Conservation (phyloP, 805 yeast species). For the Tetrapisispora nanseiensis region DNA sequence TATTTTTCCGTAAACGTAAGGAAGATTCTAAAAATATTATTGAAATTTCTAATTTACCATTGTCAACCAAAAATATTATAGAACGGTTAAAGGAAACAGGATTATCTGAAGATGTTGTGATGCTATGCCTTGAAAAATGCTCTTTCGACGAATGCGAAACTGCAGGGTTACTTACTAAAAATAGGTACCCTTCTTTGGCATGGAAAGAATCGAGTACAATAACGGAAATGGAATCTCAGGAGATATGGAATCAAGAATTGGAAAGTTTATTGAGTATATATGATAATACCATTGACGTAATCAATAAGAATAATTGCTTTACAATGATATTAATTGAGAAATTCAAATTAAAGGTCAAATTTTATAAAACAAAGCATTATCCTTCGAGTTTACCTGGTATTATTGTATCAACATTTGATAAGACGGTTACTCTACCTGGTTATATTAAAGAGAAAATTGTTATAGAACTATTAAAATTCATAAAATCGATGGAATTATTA, state of each 20-base stretch:
- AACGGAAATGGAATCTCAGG: slow-evolving; percentile 28
- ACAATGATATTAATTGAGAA: slow-evolving; percentile 30
- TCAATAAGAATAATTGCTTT: slow-evolving; percentile 22
- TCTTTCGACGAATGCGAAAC: slow-evolving; percentile 41
- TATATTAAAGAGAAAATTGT: slow-evolving; percentile 56
- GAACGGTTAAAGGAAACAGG: slow-evolving; percentile 59
- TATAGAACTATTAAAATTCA: slow-evolving; percentile 36
- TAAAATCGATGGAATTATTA: slow-evolving; percentile 35
- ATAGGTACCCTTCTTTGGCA: slow-evolving; percentile 17
- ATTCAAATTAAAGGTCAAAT: slow-evolving; percentile 25
- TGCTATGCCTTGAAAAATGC: slow-evolving; percentile 36
- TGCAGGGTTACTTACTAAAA: slow-evolving; percentile 40
- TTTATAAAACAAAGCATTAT: slow-evolving; percentile 43
- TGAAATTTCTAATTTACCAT: slow-evolving; percentile 32
- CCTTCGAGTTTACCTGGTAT: slow-evolving; percentile 67
- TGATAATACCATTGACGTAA: slow-evolving; percentile 33
- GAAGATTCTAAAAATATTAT: slow-evolving; percentile 50
- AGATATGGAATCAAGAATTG: slow-evolving; percentile 65
- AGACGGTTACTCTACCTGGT: slow-evolving; percentile 48
- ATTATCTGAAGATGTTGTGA: slow-evolving; percentile 53
- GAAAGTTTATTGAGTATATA: slow-evolving; percentile 58
- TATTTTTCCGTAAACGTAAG: slow-evolving; percentile 44
- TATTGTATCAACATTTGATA: slow-evolving; percentile 36
- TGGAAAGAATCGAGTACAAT: slow-evolving; percentile 5
- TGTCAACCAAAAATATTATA: slow-evolving; percentile 44